Evolutionary conservation across 176 grass and related monocot genomes (phyloP).

Genomic region (Eleusine coracana): DNA sequence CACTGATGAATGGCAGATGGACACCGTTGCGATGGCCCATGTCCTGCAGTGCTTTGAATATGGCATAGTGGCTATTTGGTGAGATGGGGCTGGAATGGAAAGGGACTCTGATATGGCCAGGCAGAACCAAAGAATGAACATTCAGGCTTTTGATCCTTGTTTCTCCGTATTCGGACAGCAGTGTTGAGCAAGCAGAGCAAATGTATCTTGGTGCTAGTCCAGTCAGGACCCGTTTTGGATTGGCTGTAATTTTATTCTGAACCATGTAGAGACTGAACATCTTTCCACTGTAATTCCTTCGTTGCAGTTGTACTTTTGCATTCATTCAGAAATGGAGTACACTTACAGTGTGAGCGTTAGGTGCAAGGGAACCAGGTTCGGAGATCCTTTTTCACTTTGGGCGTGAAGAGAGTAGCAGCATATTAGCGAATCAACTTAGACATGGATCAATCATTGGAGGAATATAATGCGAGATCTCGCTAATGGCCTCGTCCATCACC

Average conservation of each 20-base stretch:
- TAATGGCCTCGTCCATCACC: constrained; percentile 26
- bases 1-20: constrained; percentile 22
- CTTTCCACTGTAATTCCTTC: background rate
- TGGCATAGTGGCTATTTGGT: constrained; percentile 45
- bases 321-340: background rate
- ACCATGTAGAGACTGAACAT: background rate
- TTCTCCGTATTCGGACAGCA: background rate
- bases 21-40: constrained; percentile 22
- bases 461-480: constrained; percentile 11
- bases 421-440: background rate
- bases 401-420: background rate
- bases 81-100: constrained; percentile 39
- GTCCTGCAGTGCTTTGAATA: constrained; percentile 4
- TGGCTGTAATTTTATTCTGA: background rate
- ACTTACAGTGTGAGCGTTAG: background rate
- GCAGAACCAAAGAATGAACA: constrained; percentile 17
- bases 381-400: constrained; percentile 11
- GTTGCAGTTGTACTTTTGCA: background rate
- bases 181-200: background rate
- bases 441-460: constrained; percentile 38
- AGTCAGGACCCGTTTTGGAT: background rate
- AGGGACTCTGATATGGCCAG: constrained; percentile 21
- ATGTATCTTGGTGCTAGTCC: background rate
- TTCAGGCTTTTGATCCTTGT: constrained; percentile 6
- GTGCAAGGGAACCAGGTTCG: constrained; percentile 6